Evolutionary conservation across 345 rosid species (phyloP).

Genomic region (Populus ilicifolia): DNA sequence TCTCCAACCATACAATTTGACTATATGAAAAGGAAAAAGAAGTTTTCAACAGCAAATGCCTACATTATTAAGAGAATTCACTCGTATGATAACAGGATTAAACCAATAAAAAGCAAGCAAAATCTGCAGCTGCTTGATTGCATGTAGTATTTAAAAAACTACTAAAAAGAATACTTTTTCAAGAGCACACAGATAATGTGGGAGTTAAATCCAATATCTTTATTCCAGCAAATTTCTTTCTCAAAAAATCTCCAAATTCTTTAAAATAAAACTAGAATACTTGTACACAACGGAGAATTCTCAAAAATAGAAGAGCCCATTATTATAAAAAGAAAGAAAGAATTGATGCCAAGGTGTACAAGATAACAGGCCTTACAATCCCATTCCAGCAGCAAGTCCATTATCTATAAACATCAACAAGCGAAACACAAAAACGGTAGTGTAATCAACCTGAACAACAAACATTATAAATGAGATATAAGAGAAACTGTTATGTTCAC

Average conservation of each 20-base stretch:
- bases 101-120: not conserved
- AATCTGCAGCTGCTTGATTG: not conserved
- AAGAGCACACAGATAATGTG: not conserved
- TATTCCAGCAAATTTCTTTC: not conserved
- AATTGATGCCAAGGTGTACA: not conserved
- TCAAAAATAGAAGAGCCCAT: not conserved
- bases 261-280: not conserved
- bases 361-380: slow-evolving; percentile 58
- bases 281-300: not conserved
- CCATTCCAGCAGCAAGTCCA: slow-evolving; percentile 94
- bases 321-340: not conserved
- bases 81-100: not conserved
- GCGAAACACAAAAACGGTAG: slow-evolving; percentile 80
- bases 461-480: slow-evolving; percentile 3
- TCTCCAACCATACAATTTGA: not conserved
- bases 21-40: not conserved
- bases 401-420: slow-evolving; percentile 93
- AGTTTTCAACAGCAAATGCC: not conserved
- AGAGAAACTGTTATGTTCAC: not conserved
- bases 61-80: not conserved
- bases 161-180: not conserved
- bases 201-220: not conserved
- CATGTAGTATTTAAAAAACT: not conserved
- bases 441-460: slow-evolving; percentile 80
- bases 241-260: not conserved